Conservation (phyloP, 108 stramenopile genomes). For the Skeletonema grethae region DNA sequence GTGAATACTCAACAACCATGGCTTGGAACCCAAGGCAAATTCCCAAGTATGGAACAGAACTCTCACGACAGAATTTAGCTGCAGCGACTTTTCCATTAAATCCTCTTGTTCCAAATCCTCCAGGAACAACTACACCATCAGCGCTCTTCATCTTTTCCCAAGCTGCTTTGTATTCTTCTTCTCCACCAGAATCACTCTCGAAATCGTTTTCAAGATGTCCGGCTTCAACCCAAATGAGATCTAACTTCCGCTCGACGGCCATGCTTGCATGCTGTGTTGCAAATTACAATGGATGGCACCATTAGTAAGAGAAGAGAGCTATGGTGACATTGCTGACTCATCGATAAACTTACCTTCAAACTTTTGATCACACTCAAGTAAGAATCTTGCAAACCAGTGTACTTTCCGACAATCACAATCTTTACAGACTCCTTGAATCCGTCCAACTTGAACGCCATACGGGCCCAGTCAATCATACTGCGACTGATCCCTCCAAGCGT, state of each 20-base stretch:
- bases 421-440: slow-evolving; percentile 69
- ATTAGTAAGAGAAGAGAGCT: neutral
- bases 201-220: slow-evolving; percentile 77
- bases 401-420: slow-evolving; percentile 98
- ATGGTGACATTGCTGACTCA: neutral
- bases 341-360: slow-evolving; percentile 67
- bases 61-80: slow-evolving; percentile 90
- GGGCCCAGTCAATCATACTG: slow-evolving; percentile 85
- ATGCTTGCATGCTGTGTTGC: slow-evolving; percentile 84
- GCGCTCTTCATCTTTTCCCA: slow-evolving; percentile 66
- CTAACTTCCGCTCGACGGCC: slow-evolving; percentile 82
- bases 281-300: neutral
- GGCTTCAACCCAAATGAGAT: slow-evolving; percentile 96
- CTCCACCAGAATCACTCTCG: slow-evolving; percentile 39
- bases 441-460: slow-evolving; percentile 89
- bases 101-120: slow-evolving; percentile 88
- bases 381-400: slow-evolving; percentile 94
- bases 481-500: slow-evolving; percentile 28
- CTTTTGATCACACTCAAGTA: slow-evolving; percentile 97
- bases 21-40: slow-evolving; percentile 99
- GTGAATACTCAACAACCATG: slow-evolving; percentile 96
- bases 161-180: slow-evolving; percentile 58
- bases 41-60: slow-evolving; percentile 89
- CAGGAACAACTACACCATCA: slow-evolving; percentile 86
- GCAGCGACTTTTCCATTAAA: slow-evolving; percentile 91